Base-by-base conservation (phyloP, 108 stramenopile genomes). In the Conticribra weissflogii region DNA sequence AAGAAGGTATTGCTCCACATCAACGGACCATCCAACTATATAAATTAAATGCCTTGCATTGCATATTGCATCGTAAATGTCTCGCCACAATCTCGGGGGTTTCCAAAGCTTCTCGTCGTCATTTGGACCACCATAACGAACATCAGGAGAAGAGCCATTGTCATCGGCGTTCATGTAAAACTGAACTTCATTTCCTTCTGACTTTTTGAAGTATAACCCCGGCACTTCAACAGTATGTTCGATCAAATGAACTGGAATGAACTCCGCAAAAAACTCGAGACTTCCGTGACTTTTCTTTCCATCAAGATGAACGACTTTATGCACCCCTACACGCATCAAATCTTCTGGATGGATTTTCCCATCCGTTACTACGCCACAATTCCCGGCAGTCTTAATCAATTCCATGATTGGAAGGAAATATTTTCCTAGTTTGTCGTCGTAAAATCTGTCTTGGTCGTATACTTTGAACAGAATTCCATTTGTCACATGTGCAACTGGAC, bases 91-190 rank as follows among this genome's bases (percentile, higher is more conserved):
- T 24, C 82, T 34, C 0, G 71, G 73, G 4, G 78, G 74, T 32
- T 32, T 19, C 74, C 74, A 83, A 14, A 66, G 44, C 30, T 41
- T 41, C 12, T 41, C 36, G 36, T 79, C 57, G 2, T 70, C 82
- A 31, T 71, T 59, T 24, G 32, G 17, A 16, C 49, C 70, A 34
- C 80, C 80, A 53, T 76, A 76, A 22, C 48, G 76, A 33, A 81
- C 63, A 50, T 46, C 16, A 18, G 74, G 74, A 27, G 71, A 46
- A 28, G 74, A 68, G 9, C 62, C 80, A 34, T 71, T 58, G 19
- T 81, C 74, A 36, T 81, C 80, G 21, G 80, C 4, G 54, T 81
- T 81, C 67, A 81, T 72, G 75, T 81, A 81, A 22, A 76, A 49
- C 44, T 56, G 71, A 45, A 81, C 76, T 16, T 66, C 45, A 63